Base-by-base conservation (phyloP, 2,329 filamentous ascomycete genomes). In the Celoporthe dispersa region DNA sequence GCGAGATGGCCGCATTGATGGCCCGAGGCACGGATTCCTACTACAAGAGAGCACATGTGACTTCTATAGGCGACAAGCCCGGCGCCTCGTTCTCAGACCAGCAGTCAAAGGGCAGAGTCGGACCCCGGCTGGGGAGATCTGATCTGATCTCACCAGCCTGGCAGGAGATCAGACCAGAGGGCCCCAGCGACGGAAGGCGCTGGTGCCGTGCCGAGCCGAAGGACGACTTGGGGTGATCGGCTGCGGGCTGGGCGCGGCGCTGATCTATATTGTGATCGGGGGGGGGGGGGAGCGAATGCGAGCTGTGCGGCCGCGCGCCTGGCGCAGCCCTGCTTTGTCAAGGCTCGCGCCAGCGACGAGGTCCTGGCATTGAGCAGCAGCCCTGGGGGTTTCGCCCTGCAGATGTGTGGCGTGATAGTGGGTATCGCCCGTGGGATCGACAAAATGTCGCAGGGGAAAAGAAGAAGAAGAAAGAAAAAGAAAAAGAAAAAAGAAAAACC, bases 111-210 rank as follows among this genome's bases (percentile, higher is more conserved):
- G 44, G 44, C 44, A 48, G 12, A 41, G 19, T 7, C 6, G 9
- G 6, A 8, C 5, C 11, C 44, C 19, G 7, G 44, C 44, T n/a
- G 22, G 22, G 7, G 7, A n/a, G 7, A 7, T n/a, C 8, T 48
- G 44, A 22, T 55, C 12, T 55, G 51, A 28, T n/a, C 1, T 28
- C n/a, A 14, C 37, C 35, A 25, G 25, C 25, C 51, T 6, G n/a
- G 25, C 51, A n/a, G 6, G 51, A 53, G 51, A 53, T 55, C 51
- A 55, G n/a, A 55, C 51, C 51, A 55, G 51, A 55, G 51, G 31
- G 55, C 55, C 57, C 57, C 57, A 37, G 57, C 31, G 57, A 19
- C 57, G 57, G 57, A 37, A 60, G 57, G 57, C 33, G 16, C 7
- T 37, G 57, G 31, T 60, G 16, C 57, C 57, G 31, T 60, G 22